Conservation (phyloP, 2,329 filamentous ascomycete genomes). For the Calonectria pseudoreteaudii region DNA sequence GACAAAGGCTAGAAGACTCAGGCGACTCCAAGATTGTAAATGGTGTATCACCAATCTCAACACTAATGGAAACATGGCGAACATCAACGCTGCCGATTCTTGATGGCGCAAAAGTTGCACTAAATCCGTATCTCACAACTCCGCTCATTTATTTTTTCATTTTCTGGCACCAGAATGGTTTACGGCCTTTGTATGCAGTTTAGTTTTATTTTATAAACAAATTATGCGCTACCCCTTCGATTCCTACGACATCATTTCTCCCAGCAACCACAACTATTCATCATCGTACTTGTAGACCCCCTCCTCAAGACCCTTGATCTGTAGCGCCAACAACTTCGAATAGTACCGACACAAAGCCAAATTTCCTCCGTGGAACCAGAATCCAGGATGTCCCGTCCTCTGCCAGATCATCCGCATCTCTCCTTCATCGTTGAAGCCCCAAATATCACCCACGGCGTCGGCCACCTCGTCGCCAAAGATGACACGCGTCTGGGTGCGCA, state of each 20-base stretch:
- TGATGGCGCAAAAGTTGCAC: background rate
- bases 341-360: slow-evolving; percentile 71
- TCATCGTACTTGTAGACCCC: slow-evolving; percentile 45
- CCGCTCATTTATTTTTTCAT: background rate
- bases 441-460: slow-evolving; percentile 68
- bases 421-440: slow-evolving; percentile 70
- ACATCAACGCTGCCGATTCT: background rate
- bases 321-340: slow-evolving; percentile 65
- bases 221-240: background rate
- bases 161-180: background rate
- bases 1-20: background rate
- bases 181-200: background rate
- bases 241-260: background rate
- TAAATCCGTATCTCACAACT: background rate
- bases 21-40: background rate
- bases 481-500: slow-evolving; percentile 70
- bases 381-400: slow-evolving; percentile 69
- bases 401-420: slow-evolving; percentile 70
- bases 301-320: slow-evolving; percentile 60
- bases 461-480: slow-evolving; percentile 73
- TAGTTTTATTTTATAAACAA: background rate
- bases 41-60: background rate
- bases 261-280: background rate
- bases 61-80: too few relatives aligned
- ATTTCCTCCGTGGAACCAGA: slow-evolving; percentile 77